Percentiles rank a stretch among this genome's conserved stretches.
These are phyloP conservation scores for Thuidium tamariscinum DNA, from an alignment of 225 moss, liverwort and hornwort genomes.

Conservation along the genomic window DNA sequence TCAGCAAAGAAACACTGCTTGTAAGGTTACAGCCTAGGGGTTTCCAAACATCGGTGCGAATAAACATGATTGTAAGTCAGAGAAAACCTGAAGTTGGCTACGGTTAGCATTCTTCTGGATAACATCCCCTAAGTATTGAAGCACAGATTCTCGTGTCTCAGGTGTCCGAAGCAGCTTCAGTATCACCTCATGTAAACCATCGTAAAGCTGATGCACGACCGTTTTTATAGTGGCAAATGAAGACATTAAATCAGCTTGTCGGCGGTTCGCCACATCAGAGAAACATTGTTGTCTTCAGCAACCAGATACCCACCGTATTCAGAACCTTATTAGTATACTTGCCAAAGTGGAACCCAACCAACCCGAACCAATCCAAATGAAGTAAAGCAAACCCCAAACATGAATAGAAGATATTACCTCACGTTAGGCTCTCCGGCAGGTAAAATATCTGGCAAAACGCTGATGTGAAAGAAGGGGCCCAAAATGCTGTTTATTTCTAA, in stretches of 20 bases:
- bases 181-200: conserved; percentile 69
- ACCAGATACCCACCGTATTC: not conserved
- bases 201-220: conserved; percentile 87
- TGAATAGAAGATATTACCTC: conserved; percentile 39
- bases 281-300: conserved; percentile 73
- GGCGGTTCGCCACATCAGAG: conserved; percentile 40
- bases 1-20: not conserved
- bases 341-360: not conserved
- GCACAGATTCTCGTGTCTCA: conserved; percentile 65
- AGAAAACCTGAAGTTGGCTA: conserved; percentile 75
- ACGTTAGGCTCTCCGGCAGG: conserved; percentile 70
- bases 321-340: not conserved
- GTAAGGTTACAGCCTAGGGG: not conserved
- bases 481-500: conserved; percentile 83
- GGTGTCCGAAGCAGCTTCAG: conserved; percentile 64
- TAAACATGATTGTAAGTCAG: not conserved
- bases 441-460: conserved; percentile 63
- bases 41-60: not conserved
- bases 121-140: conserved; percentile 69
- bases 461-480: conserved; percentile 94
- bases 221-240: conserved; percentile 65
- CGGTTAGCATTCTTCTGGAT: conserved; percentile 79
- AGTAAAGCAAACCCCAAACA: not conserved
- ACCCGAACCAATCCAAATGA: not conserved
- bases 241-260: conserved; percentile 57